Evolutionary conservation across 257 asterid genomes (phyloP), one percentile per base, ranked within the genome.

Genomic region (Mentha longifolia): DNA sequence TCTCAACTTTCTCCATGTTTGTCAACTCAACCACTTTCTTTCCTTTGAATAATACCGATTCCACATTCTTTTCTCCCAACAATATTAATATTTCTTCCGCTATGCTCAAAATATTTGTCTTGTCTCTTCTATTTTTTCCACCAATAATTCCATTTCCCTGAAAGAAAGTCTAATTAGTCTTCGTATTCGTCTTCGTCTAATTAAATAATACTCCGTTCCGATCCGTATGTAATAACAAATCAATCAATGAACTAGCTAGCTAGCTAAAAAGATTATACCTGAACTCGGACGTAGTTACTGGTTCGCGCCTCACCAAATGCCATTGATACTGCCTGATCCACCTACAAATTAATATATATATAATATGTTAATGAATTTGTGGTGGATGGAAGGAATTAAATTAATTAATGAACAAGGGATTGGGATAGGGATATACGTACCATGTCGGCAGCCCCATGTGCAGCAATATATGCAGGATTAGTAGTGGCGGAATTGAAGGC

Each of bases 361-460:
- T 33, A 33, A 22, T 22, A 22, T 22, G 25, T 22, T 22, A 22
- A 22, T 22, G 25, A 22, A 22, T 22, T 22, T 22, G 25, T 22
- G 25, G 25, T 0, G 25, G n/a, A n/a, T n/a, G n/a, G n/a, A n/a
- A n/a, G n/a, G n/a, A n/a, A n/a, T n/a, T n/a, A 22, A 22, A 22
- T 22, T 22, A 22, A 22, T 22, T 22, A 22, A 22, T 22, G 25
- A 22, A 37, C 7, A 37, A 37, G 42, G 42, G 9, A 37, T 37
- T n/a, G n/a, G n/a, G n/a, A 37, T 22, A 22, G 25, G 4, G 47
- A 0, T 0, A 14, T 9, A 42, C 1, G 4, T 45, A 45, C 98
- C 92, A 88, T 85, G 86, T 92, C 96, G 75, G 96, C 87, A 61
- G 94, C 95, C 35, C 94, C 95, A 49, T 88, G 84, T n/a, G 89